phyloP scores from a whole-genome alignment of 495 filamentous ascomycete species.

The Trichodelitschia bisporula region DNA sequence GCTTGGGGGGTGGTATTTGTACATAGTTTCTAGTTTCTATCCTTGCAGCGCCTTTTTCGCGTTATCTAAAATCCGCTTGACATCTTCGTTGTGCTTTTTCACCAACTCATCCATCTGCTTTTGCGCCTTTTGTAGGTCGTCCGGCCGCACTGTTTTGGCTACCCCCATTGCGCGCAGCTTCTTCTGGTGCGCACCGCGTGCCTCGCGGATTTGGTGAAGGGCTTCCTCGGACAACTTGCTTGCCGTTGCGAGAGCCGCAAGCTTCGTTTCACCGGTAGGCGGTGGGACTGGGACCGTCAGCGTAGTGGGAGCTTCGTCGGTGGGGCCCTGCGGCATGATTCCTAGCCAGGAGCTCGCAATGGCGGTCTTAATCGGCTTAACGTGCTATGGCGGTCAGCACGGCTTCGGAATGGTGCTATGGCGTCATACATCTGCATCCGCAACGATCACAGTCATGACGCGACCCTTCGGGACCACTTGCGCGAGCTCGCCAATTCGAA shows the following conservation, averaged over 20 bases:
- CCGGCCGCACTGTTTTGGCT: constrained; percentile 29
- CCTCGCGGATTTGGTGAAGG: constrained; percentile 25
- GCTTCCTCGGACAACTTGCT: constrained; percentile 37
- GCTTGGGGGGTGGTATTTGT: constrained; percentile 1
- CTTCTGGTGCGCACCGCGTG: constrained; percentile 33
- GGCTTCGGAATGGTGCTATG: neutral
- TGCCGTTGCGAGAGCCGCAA: constrained; percentile 26
- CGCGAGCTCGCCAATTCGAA: constrained; percentile 43
- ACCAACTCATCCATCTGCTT: constrained; percentile 41
- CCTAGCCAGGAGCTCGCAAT: constrained; percentile 42
- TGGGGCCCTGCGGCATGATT: constrained; percentile 41
- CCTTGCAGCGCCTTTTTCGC: constrained; percentile 34
- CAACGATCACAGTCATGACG: constrained; percentile 36
- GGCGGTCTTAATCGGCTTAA: constrained; percentile 48
- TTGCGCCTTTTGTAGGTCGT: constrained; percentile 41
- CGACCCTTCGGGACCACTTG: constrained; percentile 52
- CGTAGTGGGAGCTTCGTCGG: constrained; percentile 40
- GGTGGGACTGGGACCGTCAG: constrained; percentile 48
- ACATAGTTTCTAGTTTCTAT: no score
- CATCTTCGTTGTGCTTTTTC: constrained; percentile 38
- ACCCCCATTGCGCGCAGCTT: constrained; percentile 34
- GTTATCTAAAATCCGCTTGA: constrained; percentile 43
- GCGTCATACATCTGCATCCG: constrained; percentile 31
- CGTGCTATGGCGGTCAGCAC: constrained; percentile 17
- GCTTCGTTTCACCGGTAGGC: constrained; percentile 35